A percentile compares a stretch with the other conserved stretches of the same genome.
Conservation (phyloP, 257 asterid species). For the Salvia hispanica region DNA sequence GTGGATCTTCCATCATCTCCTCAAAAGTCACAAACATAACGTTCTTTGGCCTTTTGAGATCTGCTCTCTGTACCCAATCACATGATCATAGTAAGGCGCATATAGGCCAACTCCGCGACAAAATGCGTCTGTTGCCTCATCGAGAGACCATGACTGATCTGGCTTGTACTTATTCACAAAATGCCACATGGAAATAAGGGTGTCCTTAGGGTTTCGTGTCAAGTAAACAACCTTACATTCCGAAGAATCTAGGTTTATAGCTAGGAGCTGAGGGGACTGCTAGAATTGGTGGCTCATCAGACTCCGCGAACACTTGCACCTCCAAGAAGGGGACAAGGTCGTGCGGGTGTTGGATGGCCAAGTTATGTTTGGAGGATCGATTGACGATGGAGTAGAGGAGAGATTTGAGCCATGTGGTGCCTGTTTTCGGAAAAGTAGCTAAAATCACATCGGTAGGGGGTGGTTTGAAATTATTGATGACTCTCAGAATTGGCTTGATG, state of each 20-base stretch:
- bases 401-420: conserved; percentile 44
- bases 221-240: conserved; percentile 32
- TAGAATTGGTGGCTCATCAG: background rate
- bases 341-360: conserved; percentile 31
- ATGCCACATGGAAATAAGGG: conserved; percentile 48
- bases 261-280: background rate
- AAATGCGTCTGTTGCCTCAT: conserved; percentile 36
- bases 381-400: conserved; percentile 28
- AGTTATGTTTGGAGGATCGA: background rate
- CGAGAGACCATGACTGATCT: conserved; percentile 27
- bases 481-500: conserved; percentile 10
- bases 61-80: conserved; percentile 40
- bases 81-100: conserved; percentile 52
- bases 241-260: conserved; percentile 17
- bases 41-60: conserved; percentile 21
- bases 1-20: conserved; percentile 30
- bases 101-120: conserved; percentile 35
- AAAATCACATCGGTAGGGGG: conserved; percentile 29
- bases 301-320: background rate
- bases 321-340: conserved; percentile 36
- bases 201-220: conserved; percentile 47
- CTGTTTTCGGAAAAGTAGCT: conserved; percentile 33
- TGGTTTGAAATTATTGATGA: conserved; percentile 29
- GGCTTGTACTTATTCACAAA: conserved; percentile 14
- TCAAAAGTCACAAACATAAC: conserved; percentile 42